A percentile compares a stretch with the other conserved stretches of the same genome.
phyloP scores from a whole-genome alignment of 2,329 filamentous ascomycete species.

The Lasiodiplodia hormozganensis region DNA sequence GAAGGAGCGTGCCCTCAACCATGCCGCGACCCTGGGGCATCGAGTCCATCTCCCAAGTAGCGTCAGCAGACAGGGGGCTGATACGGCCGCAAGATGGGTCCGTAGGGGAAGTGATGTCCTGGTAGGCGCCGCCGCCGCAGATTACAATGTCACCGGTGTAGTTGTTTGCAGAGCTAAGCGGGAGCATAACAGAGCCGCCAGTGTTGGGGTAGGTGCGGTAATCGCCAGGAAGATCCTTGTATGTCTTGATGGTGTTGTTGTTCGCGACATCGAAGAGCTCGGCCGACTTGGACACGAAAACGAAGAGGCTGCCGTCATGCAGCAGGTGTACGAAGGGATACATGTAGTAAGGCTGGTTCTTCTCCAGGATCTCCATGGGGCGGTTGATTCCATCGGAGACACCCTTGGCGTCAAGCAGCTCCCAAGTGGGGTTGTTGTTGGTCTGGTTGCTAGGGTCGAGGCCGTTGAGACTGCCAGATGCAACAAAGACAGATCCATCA shows the following conservation, averaged over 20 bases:
- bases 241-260: constrained; percentile 53
- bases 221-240: constrained; percentile 62
- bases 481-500: constrained; percentile 65
- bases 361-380: constrained; percentile 60
- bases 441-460: constrained; percentile 59
- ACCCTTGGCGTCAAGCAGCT: constrained; percentile 61
- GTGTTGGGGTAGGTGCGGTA: constrained; percentile 68
- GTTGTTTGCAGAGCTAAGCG: constrained; percentile 58
- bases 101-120: constrained; percentile 64
- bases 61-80: constrained; percentile 54
- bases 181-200: constrained; percentile 64
- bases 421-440: constrained; percentile 71
- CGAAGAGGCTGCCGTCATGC: constrained; percentile 62
- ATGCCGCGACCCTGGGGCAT: constrained; percentile 67
- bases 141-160: constrained; percentile 63
- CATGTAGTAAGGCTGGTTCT: constrained; percentile 69
- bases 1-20: constrained; percentile 66
- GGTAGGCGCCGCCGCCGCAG: constrained; percentile 66
- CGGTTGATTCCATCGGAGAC: constrained; percentile 56
- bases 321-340: constrained; percentile 68
- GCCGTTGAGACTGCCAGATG: constrained; percentile 66
- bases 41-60: constrained; percentile 63
- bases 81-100: constrained; percentile 66
- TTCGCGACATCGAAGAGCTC: constrained; percentile 61
- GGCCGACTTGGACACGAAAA: constrained; percentile 63